These are phyloP conservation scores for Apiospora kogelbergensis DNA, from an alignment of 2,329 filamentous ascomycete genomes.

Conservation along the genomic window DNA sequence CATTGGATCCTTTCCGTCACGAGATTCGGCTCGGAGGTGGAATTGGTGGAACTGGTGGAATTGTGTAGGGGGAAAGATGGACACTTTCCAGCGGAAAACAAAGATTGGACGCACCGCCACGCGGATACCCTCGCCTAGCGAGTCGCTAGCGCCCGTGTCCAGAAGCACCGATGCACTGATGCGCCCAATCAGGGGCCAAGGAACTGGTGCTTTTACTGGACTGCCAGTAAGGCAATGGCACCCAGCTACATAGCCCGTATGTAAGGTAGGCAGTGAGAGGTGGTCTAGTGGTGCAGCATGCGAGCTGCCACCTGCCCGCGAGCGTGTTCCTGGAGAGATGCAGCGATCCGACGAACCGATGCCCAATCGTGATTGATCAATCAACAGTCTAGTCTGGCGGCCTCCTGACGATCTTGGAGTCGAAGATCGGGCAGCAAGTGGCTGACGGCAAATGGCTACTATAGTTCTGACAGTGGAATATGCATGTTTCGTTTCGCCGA, in stretches of 20 bases:
- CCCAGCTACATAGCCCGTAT: too few relatives aligned
- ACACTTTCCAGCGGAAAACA: not conserved
- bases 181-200: not conserved
- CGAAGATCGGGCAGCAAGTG: not conserved
- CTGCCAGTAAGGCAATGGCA: too few relatives aligned
- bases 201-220: not conserved
- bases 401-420: conserved; percentile 8
- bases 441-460: not conserved
- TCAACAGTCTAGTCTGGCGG: conserved; percentile 2
- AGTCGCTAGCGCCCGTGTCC: not conserved
- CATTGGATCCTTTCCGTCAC: conserved; percentile 4
- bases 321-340: not conserved
- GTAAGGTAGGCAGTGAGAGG: not conserved
- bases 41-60: not conserved
- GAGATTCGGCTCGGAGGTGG: not conserved
- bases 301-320: too few relatives aligned
- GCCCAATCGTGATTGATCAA: conserved; percentile 3
- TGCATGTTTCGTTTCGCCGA: not conserved
- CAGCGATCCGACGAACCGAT: conserved; percentile 2
- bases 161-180: not conserved
- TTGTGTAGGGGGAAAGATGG: conserved; percentile 4
- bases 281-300: not conserved
- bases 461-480: too few relatives aligned
- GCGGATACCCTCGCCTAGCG: not conserved
- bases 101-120: conserved; percentile 3